Base-by-base conservation (phyloP, 805 yeast species). In the Ogataea kodamae region DNA sequence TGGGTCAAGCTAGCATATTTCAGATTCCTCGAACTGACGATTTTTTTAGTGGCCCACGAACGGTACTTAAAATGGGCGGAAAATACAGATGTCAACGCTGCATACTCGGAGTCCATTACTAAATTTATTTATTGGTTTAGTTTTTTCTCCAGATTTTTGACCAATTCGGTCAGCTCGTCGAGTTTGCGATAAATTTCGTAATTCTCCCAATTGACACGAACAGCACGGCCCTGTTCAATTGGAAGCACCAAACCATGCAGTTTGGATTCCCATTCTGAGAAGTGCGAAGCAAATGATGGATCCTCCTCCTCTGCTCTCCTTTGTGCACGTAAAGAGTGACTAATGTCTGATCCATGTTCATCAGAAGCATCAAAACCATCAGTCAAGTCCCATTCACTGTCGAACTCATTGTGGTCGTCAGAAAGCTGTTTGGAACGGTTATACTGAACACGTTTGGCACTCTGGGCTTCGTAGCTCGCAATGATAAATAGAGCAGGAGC, bases 331-430 rank as follows among this genome's bases (percentile, higher is more conserved):
- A 78, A 42, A 7, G 64, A 59, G 24, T 64, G 64, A 12, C 67
- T 55, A 4, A 65, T 57, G 18, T 55, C 52, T 3, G 47, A 50
- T 12, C 52, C 45, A 21, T 55, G 57, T 11, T 54, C 51, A 13
- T 58, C 61, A 29, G 67, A 24, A 9, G 15, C 74, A 21, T 63
- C 63, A 40, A 63, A 85, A 0, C 95, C 95, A 57, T 85, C 95
- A 6, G 81, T 72, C 46, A 86, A 65, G 44, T 82, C 86, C 95
- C 95, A 86, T 49, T 81, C 89, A 6, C 79, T 71, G 49, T 86
- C 85, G 13, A 64, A 48, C 51, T 82, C 90, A 53, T 83, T 84
- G 13, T 87, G 84, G 57, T 86, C 96, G 54, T 86, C 95, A 1
- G 82, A 64, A 12, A 75, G 57, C 2, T 76, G 74, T 43, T 68